These are phyloP conservation scores for Nitzschia sp. DNA, from an alignment of 108 stramenopile genomes.

Conservation along the genomic window DNA sequence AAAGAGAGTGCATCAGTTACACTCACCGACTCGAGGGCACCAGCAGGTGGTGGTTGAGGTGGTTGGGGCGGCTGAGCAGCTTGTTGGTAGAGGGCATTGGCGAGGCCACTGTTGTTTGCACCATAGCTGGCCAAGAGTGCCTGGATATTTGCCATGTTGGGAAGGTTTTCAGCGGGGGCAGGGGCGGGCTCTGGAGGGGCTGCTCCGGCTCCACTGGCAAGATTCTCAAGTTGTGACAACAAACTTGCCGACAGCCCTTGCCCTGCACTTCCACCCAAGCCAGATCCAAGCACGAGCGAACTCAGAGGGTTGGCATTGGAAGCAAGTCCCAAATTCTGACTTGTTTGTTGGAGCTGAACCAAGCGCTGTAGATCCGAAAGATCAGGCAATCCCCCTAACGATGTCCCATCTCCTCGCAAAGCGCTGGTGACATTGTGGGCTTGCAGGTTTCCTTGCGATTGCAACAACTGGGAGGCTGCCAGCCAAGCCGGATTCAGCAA, in stretches of 20 bases:
- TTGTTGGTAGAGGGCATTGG: constrained; percentile 9
- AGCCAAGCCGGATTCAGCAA: constrained; percentile 32
- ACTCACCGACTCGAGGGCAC: constrained; percentile 9
- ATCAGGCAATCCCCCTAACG: not conserved
- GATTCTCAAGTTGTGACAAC: constrained; percentile 23
- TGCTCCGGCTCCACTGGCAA: not conserved
- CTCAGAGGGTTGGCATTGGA: constrained; percentile 9
- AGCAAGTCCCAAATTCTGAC: constrained; percentile 16
- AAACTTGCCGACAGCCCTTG: constrained; percentile 11
- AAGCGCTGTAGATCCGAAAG: constrained; percentile 32
- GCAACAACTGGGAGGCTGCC: constrained; percentile 20
- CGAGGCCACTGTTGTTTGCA: not conserved
- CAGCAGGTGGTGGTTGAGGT: not conserved
- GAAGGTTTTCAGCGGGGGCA: constrained; percentile 8
- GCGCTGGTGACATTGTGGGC: not conserved
- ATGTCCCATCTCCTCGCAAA: constrained; percentile 1
- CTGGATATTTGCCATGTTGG: constrained; percentile 21
- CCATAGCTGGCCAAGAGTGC: constrained; percentile 8
- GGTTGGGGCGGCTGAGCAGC: too few species aligned
- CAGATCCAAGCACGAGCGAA: constrained; percentile 14
- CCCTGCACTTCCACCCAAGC: not conserved
- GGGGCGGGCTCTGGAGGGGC: constrained; percentile 6
- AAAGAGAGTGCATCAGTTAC: constrained; percentile 23
- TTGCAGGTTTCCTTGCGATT: constrained; percentile 21
- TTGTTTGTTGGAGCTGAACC: constrained; percentile 27